These are phyloP conservation scores for Zea luxurians DNA, from an alignment of 176 grass and related monocot species.

Conservation along the genomic window DNA sequence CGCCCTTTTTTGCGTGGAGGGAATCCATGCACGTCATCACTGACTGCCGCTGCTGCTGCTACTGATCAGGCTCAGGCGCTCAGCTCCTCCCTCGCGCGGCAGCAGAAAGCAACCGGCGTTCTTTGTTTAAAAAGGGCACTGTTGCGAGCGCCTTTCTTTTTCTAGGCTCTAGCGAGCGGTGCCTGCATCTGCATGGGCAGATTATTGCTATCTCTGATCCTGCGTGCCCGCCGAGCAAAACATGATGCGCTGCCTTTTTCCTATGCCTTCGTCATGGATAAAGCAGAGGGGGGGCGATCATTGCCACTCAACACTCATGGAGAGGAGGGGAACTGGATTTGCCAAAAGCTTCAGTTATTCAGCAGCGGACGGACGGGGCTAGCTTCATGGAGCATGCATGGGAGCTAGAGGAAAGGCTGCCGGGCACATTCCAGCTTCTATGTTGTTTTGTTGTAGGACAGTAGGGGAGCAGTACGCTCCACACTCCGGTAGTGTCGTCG, in stretches of 20 bases:
- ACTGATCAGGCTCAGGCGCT: neutral
- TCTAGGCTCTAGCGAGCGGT: neutral
- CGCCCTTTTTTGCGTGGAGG: conserved; percentile 45
- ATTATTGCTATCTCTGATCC: conserved; percentile 41
- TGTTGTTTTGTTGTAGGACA: neutral
- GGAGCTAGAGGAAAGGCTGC: conserved; percentile 30
- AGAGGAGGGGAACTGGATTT: conserved; percentile 23
- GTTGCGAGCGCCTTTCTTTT: conserved; percentile 5
- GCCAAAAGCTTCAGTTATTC: conserved; percentile 6
- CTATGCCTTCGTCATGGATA: conserved; percentile 10
- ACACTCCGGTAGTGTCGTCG: neutral
- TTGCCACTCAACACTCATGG: conserved; percentile 51
- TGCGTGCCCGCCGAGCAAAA: conserved; percentile 41
- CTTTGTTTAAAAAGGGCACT: conserved; percentile 37
- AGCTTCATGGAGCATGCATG: neutral
- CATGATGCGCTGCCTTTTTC: conserved; percentile 40
- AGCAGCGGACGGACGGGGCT: neutral
- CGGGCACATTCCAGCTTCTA: conserved; percentile 31
- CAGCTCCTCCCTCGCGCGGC: neutral
- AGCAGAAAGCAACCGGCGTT: neutral
- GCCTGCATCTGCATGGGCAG: conserved; percentile 42
- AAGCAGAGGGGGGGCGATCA: conserved; percentile 37
- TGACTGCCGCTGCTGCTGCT: conserved; percentile 9
- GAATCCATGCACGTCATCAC: conserved; percentile 58
- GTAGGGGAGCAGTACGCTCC: too few relatives aligned